Conservation (phyloP, 768 basidiomycete species). For the Pleurotus platypus region DNA sequence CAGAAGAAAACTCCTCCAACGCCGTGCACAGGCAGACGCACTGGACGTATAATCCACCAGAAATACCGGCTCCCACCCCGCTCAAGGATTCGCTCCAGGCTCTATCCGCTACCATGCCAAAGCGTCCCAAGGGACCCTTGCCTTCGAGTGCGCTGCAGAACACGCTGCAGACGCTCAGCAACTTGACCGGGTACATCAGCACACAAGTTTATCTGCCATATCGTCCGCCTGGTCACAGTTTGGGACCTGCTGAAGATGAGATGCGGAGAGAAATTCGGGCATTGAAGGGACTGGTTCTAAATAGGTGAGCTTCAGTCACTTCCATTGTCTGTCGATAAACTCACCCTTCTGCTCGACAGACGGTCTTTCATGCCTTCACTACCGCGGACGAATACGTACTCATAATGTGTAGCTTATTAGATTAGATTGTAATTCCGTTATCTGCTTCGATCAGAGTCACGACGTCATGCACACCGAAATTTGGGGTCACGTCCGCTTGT, state of each 20-base stretch:
- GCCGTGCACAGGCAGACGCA: conserved; percentile 13
- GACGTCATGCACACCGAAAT: conserved; percentile 7
- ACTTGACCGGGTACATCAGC: conserved; percentile 78
- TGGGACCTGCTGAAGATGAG: conserved; percentile 59
- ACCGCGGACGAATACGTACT: background rate
- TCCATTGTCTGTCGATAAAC: background rate
- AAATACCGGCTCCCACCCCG: conserved; percentile 30
- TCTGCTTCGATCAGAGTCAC: conserved; percentile 5
- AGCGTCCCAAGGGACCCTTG: conserved; percentile 1
- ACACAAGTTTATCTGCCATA: conserved; percentile 58
- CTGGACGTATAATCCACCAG: conserved; percentile 39
- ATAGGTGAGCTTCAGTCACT: conserved; percentile 42
- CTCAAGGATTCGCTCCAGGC: conserved; percentile 31
- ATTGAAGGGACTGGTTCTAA: conserved; percentile 75
- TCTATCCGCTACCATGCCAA: conserved; percentile 31
- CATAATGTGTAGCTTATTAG: conserved; percentile 2
- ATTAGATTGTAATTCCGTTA: conserved; percentile 1
- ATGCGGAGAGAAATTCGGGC: conserved; percentile 70
- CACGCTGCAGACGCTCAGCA: conserved; percentile 61
- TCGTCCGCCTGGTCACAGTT: conserved; percentile 24
- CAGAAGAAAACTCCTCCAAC: conserved; percentile 12
- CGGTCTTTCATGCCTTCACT: conserved; percentile 5
- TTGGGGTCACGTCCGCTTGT: background rate
- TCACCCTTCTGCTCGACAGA: background rate
- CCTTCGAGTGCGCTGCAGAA: conserved; percentile 44